Percentiles rank a stretch among this genome's conserved stretches.
These are phyloP conservation scores for Lenzites betulinus DNA, from an alignment of 768 basidiomycete genomes.

Conservation along the genomic window DNA sequence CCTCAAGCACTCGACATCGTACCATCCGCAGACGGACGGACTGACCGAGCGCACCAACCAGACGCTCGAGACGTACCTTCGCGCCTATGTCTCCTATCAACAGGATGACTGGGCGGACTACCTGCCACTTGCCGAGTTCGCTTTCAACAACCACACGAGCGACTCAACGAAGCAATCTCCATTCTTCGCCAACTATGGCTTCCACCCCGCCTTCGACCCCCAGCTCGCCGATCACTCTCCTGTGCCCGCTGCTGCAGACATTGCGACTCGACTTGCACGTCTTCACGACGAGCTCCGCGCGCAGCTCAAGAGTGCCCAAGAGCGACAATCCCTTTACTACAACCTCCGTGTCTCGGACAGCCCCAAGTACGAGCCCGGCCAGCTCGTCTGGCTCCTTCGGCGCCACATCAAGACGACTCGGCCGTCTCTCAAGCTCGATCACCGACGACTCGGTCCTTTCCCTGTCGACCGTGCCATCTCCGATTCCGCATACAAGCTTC, in stretches of 20 bases:
- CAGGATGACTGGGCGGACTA: neutral
- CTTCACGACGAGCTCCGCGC: constrained; percentile 39
- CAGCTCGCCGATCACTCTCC: constrained; percentile 30
- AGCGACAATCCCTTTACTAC: constrained; percentile 32
- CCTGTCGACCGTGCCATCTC: neutral
- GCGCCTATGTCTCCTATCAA: neutral
- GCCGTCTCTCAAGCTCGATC: constrained; percentile 41
- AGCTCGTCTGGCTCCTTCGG: constrained; percentile 37
- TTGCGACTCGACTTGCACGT: constrained; percentile 30
- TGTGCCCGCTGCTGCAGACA: constrained; percentile 36
- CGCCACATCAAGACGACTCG: constrained; percentile 34
- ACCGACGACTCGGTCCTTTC: constrained; percentile 1
- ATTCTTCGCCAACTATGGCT: constrained; percentile 3
- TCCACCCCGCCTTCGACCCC: constrained; percentile 30
- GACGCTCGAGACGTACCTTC: constrained; percentile 35
- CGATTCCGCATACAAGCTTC: constrained; percentile 29
- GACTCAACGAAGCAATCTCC: neutral
- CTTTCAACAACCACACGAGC: neutral
- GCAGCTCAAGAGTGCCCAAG: constrained; percentile 35
- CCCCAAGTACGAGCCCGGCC: constrained; percentile 34
- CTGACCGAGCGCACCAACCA: constrained; percentile 42
- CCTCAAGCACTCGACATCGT: neutral
- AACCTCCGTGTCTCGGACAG: constrained; percentile 28
- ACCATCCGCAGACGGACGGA: constrained; percentile 40
- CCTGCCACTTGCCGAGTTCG: neutral